Conservation (phyloP, 1,284 basidiomycete genomes). For the Testicularia cyperi region DNA sequence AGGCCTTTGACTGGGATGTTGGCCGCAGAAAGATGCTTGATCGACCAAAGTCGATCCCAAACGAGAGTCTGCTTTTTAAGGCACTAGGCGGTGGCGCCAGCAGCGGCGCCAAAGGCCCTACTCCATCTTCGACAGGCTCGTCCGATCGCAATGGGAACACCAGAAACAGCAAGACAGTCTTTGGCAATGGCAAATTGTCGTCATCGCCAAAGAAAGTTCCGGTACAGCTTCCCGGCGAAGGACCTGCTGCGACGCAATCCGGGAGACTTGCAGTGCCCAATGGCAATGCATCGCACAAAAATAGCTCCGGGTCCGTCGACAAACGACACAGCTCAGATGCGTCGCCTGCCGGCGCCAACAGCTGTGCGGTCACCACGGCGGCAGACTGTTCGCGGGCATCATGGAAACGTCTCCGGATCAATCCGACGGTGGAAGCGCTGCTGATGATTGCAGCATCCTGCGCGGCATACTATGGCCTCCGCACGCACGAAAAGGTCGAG, state of each 20-base stretch:
- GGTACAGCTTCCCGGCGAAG: conserved; percentile 1
- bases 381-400: too few relatives aligned
- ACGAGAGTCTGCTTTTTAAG: conserved; percentile 7
- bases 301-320: too few relatives aligned
- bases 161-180: conserved; percentile 6
- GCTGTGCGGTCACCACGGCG: not conserved
- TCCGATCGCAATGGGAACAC: conserved; percentile 1
- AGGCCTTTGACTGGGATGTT: conserved; percentile 45
- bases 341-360: not conserved
- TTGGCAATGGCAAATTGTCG: too few relatives aligned
- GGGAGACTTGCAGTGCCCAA: too few relatives aligned
- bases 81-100: not conserved
- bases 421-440: conserved; percentile 27
- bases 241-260: not conserved
- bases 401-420: conserved; percentile 21
- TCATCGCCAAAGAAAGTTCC: conserved; percentile 11
- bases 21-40: conserved; percentile 22
- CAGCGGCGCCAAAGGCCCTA: conserved; percentile 1
- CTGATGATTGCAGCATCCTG: conserved; percentile 27
- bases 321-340: not conserved
- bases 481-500: conserved; percentile 15
- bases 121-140: too few relatives aligned
- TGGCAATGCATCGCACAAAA: too few relatives aligned
- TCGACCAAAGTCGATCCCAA: conserved; percentile 10
- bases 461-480: conserved; percentile 23